phyloP scores from a whole-genome alignment of 129 eudicot genomes.

The Mikania micrantha region DNA sequence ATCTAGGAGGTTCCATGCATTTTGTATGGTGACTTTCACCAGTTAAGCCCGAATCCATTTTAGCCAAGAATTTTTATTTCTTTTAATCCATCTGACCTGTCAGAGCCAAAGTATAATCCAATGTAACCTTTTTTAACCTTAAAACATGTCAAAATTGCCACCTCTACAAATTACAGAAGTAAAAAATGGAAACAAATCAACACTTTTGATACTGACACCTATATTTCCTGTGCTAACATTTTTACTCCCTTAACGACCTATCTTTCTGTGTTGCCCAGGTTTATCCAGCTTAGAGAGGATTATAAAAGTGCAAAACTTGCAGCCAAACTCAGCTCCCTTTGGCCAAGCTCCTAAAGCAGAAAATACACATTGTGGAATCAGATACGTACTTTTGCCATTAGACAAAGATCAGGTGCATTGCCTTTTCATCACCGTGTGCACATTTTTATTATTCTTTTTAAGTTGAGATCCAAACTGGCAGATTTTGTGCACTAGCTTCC shows the following conservation, averaged over 20 bases:
- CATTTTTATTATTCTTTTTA: constrained; percentile 2
- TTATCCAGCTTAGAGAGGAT: constrained; percentile 88
- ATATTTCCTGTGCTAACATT: not conserved
- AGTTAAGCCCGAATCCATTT: not conserved
- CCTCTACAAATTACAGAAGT: not conserved
- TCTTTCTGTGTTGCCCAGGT: constrained; percentile 35
- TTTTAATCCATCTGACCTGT: not conserved
- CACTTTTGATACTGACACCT: not conserved
- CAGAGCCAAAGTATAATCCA: not conserved
- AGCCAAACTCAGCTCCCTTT: constrained; percentile 68
- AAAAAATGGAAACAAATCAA: not conserved
- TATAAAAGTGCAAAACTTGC: constrained; percentile 91
- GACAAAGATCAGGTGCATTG: constrained; percentile 17
- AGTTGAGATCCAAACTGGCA: not conserved
- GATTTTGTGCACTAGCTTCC: constrained; percentile 13
- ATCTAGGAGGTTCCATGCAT: not conserved
- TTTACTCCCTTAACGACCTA: no score
- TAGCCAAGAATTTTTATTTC: not conserved
- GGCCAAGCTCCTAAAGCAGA: constrained; percentile 48
- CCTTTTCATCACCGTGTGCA: no score
- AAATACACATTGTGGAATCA: not conserved
- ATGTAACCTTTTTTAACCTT: not conserved
- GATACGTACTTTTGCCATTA: not conserved
- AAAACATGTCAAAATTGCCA: not conserved
- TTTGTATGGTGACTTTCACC: not conserved